Base-by-base conservation (phyloP, 148 eudicot species). In the Chenopodium formosanum region DNA sequence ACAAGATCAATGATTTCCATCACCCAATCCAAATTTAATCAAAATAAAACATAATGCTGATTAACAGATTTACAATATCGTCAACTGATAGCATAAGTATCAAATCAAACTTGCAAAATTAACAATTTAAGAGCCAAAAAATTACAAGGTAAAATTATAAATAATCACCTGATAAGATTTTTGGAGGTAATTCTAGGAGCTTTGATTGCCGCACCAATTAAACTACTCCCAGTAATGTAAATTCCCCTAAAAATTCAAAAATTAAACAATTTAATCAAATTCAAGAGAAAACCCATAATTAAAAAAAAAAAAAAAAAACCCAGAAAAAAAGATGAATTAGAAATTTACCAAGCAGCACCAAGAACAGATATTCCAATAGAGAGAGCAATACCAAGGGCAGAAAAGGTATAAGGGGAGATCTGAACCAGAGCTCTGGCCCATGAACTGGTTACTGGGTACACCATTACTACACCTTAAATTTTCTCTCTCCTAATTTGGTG, bases 161-260 rank as follows among this genome's bases (percentile, higher is more conserved):
- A 4, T 3, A 56, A 14, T 70, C 79, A 96, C 99, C 99, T 96
- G 69, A 96, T 96, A 66, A 96, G 95, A 87, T 96, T 94, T 85
- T 96, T 96, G 44, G 99, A 94, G 63, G 99, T 96, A 71, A 96
- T 96, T 20, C 99, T 93, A 16, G 99, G 99, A 85, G 99, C 99
- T 89, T 96, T 96, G 34, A 96, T 89, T 1, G 99, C 95, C 20
- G 99, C 99, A 86, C 99, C 99, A 80, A 96, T 96, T 89, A 96
- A 91, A 89, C 99, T 96, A 88, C 99, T 96, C 56, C 99, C 99
- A 7, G 99, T 96, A 31, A 96, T 96, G 75, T 87, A 96, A 31
- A 96, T 96, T 34, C 99, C 99, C 98, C 99, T 96, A 70, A 74
- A 56, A 81, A 29, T 25, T 19, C 12, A 72, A 74, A 53, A 70